phyloP scores from a whole-genome alignment of 2,329 filamentous ascomycete genomes.

The Aspergillus sp. region DNA sequence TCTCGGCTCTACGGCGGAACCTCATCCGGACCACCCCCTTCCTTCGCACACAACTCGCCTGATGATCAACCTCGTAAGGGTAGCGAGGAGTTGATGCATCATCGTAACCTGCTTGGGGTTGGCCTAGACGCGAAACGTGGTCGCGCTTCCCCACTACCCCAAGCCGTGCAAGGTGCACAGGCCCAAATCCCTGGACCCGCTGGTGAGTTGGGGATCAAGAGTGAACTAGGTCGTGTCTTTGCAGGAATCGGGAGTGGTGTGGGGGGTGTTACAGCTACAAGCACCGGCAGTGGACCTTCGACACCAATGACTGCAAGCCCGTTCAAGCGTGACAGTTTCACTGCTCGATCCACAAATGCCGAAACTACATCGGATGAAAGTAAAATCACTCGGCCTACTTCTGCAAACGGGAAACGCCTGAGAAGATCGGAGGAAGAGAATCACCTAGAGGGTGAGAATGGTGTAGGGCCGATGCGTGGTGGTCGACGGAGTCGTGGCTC shows the following conservation, averaged over 20 bases:
- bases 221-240: conserved; percentile 92
- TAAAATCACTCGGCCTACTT: conserved; percentile 43
- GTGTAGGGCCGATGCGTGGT: conserved; percentile 61
- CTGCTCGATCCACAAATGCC: conserved; percentile 45
- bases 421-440: conserved; percentile 73
- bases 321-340: conserved; percentile 50
- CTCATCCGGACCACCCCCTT: conserved; percentile 29
- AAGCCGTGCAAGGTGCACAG: conserved; percentile 91
- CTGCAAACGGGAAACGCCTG: conserved; percentile 57
- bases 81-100: conserved; percentile 58
- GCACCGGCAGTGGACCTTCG: conserved; percentile 51
- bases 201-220: conserved; percentile 87
- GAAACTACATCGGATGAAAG: conserved; percentile 36
- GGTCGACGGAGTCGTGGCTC: conserved; percentile 56
- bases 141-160: conserved; percentile 81
- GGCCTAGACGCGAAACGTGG: conserved; percentile 74
- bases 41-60: conserved; percentile 24
- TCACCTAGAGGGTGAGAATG: conserved; percentile 65
- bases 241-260: conserved; percentile 80
- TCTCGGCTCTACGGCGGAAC: conserved; percentile 35
- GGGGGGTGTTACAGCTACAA: conserved; percentile 52
- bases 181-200: conserved; percentile 74
- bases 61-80: conserved; percentile 46
- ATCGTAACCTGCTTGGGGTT: conserved; percentile 71
- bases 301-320: conserved; percentile 57